Evolutionary conservation across 2,329 filamentous ascomycete species (phyloP), one percentile per base, ranked within the genome.

Genomic region (Colletotrichum acutatum): DNA sequence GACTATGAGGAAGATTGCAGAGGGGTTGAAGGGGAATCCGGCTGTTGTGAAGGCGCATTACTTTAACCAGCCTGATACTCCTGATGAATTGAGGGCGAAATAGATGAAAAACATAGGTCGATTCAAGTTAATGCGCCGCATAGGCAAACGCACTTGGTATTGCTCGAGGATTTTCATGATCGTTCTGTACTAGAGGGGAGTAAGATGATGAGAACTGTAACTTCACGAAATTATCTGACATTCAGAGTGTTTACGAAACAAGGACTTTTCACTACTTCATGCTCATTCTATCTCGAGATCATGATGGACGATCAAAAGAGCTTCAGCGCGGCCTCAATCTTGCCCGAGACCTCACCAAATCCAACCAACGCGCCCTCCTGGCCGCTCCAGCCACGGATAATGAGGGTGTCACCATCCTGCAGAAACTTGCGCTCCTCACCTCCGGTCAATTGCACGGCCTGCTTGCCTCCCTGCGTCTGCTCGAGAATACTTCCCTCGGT

Each of bases 301-400:
- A 54, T 5, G 2, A n/a, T 26, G 7, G 2, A 28, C 26, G 7
- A 54, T 46, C 78, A 80, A 28, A 80, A 82, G 6, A 82, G 68
- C 14, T 78, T 77, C 57, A 82, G 71, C 0, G 82, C 76, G 0
- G 80, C 76, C 28, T 78, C 72, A 22, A 95, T 92, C 49, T 81
- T 89, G 16, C 93, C 93, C 24, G 85, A 84, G 75, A 93, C 94
- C 75, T 94, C 90, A 2, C 94, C 94, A 81, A 96, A 96, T 0
- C 94, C 94, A 30, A 97, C 91, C 65, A 92, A 84, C n/a, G 84
- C 87, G 3, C 90, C 90, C 34, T 92, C 89, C 68, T 90, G 87
- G 0, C 92, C 92, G 77, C 90, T 92, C 8, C 88, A 87, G 1
- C 94, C 94, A 1, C 88, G 87, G 52, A 96, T 86, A 1, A 87